Percentiles rank a stretch among this genome's conserved stretches.
phyloP scores from a whole-genome alignment of 2,329 filamentous ascomycete genomes.

The Catunica adiposa region DNA sequence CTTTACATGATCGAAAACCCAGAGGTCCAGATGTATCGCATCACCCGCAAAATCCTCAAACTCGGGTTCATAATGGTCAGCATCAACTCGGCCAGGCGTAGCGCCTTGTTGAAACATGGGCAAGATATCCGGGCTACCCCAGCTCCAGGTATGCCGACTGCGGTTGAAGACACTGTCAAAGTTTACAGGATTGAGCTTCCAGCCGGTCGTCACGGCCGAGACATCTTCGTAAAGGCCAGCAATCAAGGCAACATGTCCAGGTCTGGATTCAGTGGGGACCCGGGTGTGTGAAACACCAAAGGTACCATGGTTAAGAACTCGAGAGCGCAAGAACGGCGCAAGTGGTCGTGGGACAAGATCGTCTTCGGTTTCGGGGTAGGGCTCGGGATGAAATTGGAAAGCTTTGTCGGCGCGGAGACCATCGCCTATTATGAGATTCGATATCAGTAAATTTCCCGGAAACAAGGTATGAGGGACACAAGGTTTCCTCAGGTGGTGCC shows the following conservation, averaged over 20 bases:
- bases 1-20: slow-evolving; percentile 93
- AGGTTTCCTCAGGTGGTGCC: not conserved
- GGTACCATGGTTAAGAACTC: slow-evolving; percentile 74
- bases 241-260: slow-evolving; percentile 91
- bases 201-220: slow-evolving; percentile 88
- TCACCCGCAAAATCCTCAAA: slow-evolving; percentile 81
- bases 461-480: not conserved
- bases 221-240: slow-evolving; percentile 96
- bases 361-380: slow-evolving; percentile 49
- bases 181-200: slow-evolving; percentile 96
- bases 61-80: slow-evolving; percentile 69
- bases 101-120: slow-evolving; percentile 96
- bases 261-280: slow-evolving; percentile 89
- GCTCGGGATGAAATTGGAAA: slow-evolving; percentile 83
- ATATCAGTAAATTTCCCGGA: not conserved
- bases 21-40: slow-evolving; percentile 66
- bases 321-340: slow-evolving; percentile 79
- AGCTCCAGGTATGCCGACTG: slow-evolving; percentile 94
- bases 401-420: slow-evolving; percentile 94
- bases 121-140: slow-evolving; percentile 94
- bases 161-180: slow-evolving; percentile 98
- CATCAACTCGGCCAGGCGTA: slow-evolving; percentile 68
- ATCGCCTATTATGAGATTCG: slow-evolving; percentile 43
- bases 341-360: slow-evolving; percentile 62
- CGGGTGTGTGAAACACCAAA: slow-evolving; percentile 96